These are phyloP conservation scores for Coemansia biformis DNA, from an alignment of 192 early-diverging fungal species.

Conservation along the genomic window DNA sequence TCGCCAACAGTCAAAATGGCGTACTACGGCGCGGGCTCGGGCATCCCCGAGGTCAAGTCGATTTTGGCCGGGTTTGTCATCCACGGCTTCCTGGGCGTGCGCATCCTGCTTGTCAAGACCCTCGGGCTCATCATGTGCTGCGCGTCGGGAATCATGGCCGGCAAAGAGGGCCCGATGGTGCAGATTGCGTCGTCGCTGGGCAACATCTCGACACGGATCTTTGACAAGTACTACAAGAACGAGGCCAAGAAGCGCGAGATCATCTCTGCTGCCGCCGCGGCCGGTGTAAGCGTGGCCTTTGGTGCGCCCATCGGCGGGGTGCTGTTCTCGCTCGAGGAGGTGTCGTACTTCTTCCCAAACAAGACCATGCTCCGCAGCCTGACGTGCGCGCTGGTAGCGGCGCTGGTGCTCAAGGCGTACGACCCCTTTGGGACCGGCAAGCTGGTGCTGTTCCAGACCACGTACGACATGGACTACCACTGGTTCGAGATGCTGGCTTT, in stretches of 20 bases:
- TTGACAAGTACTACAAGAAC: slow-evolving; percentile 87
- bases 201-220: slow-evolving; percentile 78
- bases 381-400: slow-evolving; percentile 62
- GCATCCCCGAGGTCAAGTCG: slow-evolving; percentile 92
- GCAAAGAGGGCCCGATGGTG: slow-evolving; percentile 93
- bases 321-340: slow-evolving; percentile 88
- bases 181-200: slow-evolving; percentile 88
- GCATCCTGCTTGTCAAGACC: slow-evolving; percentile 86
- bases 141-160: slow-evolving; percentile 79
- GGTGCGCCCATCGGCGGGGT: slow-evolving; percentile 96
- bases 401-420: slow-evolving; percentile 53
- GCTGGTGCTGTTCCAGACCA: slow-evolving; percentile 57
- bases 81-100: slow-evolving; percentile 81
- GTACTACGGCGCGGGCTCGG: slow-evolving; percentile 91
- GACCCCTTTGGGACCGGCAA: slow-evolving; percentile 54
- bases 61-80: slow-evolving; percentile 94
- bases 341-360: slow-evolving; percentile 74
- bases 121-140: slow-evolving; percentile 81
- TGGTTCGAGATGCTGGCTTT: slow-evolving; percentile 68
- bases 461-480: slow-evolving; percentile 64
- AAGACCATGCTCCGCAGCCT: slow-evolving; percentile 63
- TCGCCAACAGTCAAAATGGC: slow-evolving; percentile 56
- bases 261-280: slow-evolving; percentile 84
- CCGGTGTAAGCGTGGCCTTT: slow-evolving; percentile 92
- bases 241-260: slow-evolving; percentile 93